phyloP scores from a whole-genome alignment of 1,139 yeast genomes.

The Zygosaccharomyces sapae region DNA sequence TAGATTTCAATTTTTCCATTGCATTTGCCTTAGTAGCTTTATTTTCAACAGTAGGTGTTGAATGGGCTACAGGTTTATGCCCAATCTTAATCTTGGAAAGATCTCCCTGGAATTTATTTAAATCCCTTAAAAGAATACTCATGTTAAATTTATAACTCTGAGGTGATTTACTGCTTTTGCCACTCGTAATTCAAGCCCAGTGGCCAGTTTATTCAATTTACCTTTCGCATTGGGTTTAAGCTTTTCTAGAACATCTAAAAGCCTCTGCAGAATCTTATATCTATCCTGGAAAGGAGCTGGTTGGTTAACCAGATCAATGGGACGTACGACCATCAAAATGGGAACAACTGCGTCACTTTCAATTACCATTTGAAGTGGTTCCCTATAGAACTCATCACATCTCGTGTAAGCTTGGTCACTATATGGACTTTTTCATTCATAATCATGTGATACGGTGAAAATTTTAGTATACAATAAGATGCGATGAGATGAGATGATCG shows the following conservation, averaged over 20 bases:
- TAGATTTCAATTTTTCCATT: slow-evolving; percentile 18
- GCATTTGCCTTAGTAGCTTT: slow-evolving; percentile 16
- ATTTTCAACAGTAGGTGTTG: slow-evolving; percentile 7
- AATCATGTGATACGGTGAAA: slow-evolving; percentile 18
- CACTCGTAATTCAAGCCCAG: slow-evolving; percentile 29
- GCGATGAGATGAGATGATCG: slow-evolving; percentile 18
- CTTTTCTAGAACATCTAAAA: slow-evolving; percentile 24
- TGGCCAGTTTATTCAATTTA: slow-evolving; percentile 23
- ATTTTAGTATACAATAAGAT: slow-evolving; percentile 14
- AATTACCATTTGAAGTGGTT: not conserved
- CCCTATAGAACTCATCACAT: not conserved
- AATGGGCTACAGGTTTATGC: slow-evolving; percentile 21
- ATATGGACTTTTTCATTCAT: not conserved
- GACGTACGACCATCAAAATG: slow-evolving; percentile 19
- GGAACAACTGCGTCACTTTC: not conserved
- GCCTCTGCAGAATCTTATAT: slow-evolving; percentile 29
- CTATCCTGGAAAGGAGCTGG: slow-evolving; percentile 35
- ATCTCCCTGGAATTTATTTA: slow-evolving; percentile 30
- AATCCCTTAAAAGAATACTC: slow-evolving; percentile 31
- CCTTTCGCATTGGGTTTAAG: slow-evolving; percentile 20
- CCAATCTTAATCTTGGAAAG: slow-evolving; percentile 24
- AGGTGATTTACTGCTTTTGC: slow-evolving; percentile 28
- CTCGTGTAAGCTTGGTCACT: slow-evolving; percentile 3
- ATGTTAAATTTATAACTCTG: slow-evolving; percentile 35
- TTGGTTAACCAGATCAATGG: slow-evolving; percentile 30